A percentile compares a stretch with the other conserved stretches of the same genome.
These are phyloP conservation scores for Mycena indigotica DNA, from an alignment of 768 basidiomycete species.

Conservation along the genomic window DNA sequence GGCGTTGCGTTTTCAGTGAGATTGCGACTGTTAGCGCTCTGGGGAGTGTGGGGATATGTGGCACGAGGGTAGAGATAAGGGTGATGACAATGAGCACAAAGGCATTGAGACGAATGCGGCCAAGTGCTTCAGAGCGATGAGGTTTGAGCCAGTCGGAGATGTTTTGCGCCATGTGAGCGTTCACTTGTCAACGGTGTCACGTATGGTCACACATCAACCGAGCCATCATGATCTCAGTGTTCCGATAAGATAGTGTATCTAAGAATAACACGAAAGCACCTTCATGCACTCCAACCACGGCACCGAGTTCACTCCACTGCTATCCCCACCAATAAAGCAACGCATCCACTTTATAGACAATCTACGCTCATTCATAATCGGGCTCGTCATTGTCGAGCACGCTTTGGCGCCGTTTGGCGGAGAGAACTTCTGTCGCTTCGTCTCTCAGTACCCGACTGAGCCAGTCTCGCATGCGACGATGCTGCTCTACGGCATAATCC, in stretches of 20 bases:
- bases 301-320: no score
- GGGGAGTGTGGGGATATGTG: constrained; percentile 40
- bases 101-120: constrained; percentile 44
- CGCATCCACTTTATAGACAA: constrained; percentile 19
- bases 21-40: constrained; percentile 34
- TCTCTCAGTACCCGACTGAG: constrained; percentile 5
- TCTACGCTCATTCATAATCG: constrained; percentile 12
- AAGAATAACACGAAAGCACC: no score
- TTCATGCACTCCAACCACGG: no score
- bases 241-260: no score
- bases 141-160: constrained; percentile 35
- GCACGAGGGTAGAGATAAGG: constrained; percentile 41
- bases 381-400: constrained; percentile 18
- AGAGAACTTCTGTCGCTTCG: constrained; percentile 9
- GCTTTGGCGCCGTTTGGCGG: constrained; percentile 9
- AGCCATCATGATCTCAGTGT: no score
- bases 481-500: neutral
- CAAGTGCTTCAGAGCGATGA: constrained; percentile 46
- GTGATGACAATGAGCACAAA: constrained; percentile 34
- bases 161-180: no score
- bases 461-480: neutral
- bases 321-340: no score
- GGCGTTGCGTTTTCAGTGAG: constrained; percentile 27
- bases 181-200: no score
- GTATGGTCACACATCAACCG: no score